phyloP scores from a whole-genome alignment of 306 rosid genomes.

The Vicia faba region DNA sequence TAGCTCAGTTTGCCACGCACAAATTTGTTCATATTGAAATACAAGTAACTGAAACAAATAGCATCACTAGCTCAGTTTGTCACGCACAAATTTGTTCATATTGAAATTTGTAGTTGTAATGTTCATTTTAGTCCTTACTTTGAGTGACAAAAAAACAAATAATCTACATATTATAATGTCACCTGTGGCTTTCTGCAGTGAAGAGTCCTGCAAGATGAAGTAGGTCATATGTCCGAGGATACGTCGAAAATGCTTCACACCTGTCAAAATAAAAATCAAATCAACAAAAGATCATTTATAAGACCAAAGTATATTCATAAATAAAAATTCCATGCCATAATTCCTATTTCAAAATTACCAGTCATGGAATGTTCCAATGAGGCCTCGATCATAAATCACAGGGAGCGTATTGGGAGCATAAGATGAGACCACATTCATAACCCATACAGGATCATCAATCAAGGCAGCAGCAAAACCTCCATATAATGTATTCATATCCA shows the following conservation, averaged over 20 bases:
- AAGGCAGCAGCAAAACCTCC: conserved; percentile 91
- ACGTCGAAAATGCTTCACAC: conserved; percentile 99
- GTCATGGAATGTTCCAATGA: conserved; percentile 86
- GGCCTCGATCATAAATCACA: conserved; percentile 93
- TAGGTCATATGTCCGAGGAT: conserved; percentile 96
- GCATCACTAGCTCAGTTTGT: not conserved
- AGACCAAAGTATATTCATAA: not conserved
- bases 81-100: not conserved
- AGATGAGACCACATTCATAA: conserved; percentile 96
- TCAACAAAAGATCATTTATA: conserved; percentile 23
- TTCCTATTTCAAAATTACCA: conserved; percentile 55
- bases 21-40: not conserved
- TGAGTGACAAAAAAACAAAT: not conserved
- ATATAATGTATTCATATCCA: conserved; percentile 91
- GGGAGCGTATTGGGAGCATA: conserved; percentile 74
- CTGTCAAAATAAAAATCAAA: conserved; percentile 53
- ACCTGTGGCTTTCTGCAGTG: conserved; percentile 95
- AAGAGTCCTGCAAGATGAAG: conserved; percentile 92
- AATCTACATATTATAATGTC: conserved; percentile 12
- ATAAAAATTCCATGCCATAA: not conserved
- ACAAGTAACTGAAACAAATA: conserved; percentile 4
- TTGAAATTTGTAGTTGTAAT: not conserved
- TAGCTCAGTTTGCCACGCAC: no score
- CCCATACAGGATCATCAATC: conserved; percentile 84
- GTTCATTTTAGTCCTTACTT: not conserved